Base-by-base conservation (phyloP, 345 rosid species). In the Linum lewisii region DNA sequence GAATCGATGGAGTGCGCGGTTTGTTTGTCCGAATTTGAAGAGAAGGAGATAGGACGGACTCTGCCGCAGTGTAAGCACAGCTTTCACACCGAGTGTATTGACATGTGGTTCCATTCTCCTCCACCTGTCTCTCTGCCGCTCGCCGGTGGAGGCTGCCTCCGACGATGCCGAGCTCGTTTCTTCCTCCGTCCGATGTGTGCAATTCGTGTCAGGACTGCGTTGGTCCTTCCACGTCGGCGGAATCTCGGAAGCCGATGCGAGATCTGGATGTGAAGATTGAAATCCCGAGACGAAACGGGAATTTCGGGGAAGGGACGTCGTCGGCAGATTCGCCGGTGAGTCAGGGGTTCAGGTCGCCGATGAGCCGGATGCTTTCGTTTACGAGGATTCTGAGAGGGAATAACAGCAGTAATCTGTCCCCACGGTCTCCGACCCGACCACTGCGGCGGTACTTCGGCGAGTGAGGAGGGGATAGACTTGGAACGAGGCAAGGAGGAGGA, bases 1-100 rank as follows among this genome's bases (percentile, higher is more conserved):
- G 97, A 69, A 85, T 54, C 74, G 22, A 71, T 65, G 29, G 96
- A 90, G 68, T 94, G 97, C 71, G 87, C 95, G 51, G 93, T 92
- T 21, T 92, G 98, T 61, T 24, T 92, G n/a, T 86, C 86, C 0
- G 93, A 92, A 21, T 87, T 94, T 52, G 93, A 90, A 9, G 95
- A 85, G 34, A 63, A 65, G 22, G 97, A 94, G 47, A 66, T 71
- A 78, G 97, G 95, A 60, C 90, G 95, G 78, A 60, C 73, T 21
- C 68, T 94, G 57, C 96, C 97, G 26, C 82, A 79, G 10, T 94
- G 99, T 54, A 83, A 79, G 11, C 99, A 94, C 29, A 76, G 81
- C 24, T 94, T 94, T 62, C 99, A 94, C 44, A 70, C 77, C 20
- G 96, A 78, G 1, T 94, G 97, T 23, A 87, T 90, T 7, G 97